phyloP scores from a whole-genome alignment of 495 filamentous ascomycete species.

The Neurospora cerealis region DNA sequence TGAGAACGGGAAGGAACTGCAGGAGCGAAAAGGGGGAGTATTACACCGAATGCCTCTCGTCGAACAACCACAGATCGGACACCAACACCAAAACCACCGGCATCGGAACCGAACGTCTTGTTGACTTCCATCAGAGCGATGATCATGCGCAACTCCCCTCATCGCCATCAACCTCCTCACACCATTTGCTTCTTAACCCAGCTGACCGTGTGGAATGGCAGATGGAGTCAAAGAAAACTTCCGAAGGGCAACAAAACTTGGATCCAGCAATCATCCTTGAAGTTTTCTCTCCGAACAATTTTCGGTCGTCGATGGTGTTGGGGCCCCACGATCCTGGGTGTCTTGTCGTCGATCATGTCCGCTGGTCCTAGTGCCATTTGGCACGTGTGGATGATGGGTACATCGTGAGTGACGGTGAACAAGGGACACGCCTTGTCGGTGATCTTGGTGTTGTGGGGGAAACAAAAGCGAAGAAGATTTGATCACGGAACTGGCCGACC shows the following conservation, averaged over 20 bases:
- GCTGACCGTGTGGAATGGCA: background rate
- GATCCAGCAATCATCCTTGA: background rate
- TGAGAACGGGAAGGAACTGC: background rate
- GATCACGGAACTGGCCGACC: too few relatives aligned
- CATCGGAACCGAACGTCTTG: background rate
- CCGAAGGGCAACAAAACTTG: background rate
- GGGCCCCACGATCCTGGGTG: background rate
- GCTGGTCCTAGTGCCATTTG: background rate
- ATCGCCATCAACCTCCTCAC: background rate
- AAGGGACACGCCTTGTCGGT: background rate
- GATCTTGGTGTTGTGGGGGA: too few relatives aligned
- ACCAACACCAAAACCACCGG: background rate
- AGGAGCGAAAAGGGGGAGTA: background rate
- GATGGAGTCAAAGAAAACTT: background rate
- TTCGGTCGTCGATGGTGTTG: background rate
- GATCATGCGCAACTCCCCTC: background rate
- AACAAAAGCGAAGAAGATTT: too few relatives aligned
- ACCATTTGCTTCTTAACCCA: background rate
- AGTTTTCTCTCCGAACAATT: background rate
- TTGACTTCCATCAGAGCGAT: background rate
- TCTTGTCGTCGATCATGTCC: background rate
- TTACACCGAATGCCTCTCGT: background rate
- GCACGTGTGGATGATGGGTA: background rate
- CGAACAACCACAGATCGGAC: background rate
- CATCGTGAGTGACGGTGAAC: background rate